A percentile compares a stretch with the other conserved stretches of the same genome.
Conservation (phyloP, 2,329 filamentous ascomycete species). For the Fonsecaea multimorphosa region DNA sequence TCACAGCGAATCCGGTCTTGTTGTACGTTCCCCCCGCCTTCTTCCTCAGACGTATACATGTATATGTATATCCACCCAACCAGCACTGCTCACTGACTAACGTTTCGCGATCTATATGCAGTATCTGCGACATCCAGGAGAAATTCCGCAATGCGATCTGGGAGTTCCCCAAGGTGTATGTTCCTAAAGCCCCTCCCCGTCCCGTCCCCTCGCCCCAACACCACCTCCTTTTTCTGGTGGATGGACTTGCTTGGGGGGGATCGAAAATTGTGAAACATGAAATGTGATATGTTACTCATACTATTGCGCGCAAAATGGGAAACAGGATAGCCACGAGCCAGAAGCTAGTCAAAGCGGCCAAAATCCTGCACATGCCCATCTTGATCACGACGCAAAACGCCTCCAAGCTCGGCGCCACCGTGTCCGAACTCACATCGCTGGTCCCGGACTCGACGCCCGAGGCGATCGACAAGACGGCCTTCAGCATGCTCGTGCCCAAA, state of each 20-base stretch:
- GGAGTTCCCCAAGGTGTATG: slow-evolving; percentile 81
- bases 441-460: slow-evolving; percentile 58
- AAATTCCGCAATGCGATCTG: slow-evolving; percentile 84
- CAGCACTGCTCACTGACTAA: not conserved
- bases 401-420: slow-evolving; percentile 77
- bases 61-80: too few relatives aligned
- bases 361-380: slow-evolving; percentile 74
- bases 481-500: slow-evolving; percentile 78
- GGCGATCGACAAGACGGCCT: slow-evolving; percentile 81
- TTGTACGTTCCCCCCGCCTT: slow-evolving; percentile 46
- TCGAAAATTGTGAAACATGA: slow-evolving; percentile 3
- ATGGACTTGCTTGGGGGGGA: not conserved
- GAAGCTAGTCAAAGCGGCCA: slow-evolving; percentile 70
- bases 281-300: slow-evolving; percentile 5
- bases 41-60: not conserved
- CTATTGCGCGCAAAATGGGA: not conserved
- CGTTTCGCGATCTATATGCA: not conserved
- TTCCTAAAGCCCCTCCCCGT: not conserved
- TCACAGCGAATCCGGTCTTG: slow-evolving; percentile 53
- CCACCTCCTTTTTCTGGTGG: too few relatives aligned
- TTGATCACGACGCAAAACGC: slow-evolving; percentile 86
- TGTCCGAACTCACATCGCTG: slow-evolving; percentile 70
- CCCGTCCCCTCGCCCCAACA: not conserved
- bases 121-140: slow-evolving; percentile 90
- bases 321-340: slow-evolving; percentile 48